These are phyloP conservation scores for Noccaea caerulescens DNA, from an alignment of 345 rosid genomes.

Conservation along the genomic window DNA sequence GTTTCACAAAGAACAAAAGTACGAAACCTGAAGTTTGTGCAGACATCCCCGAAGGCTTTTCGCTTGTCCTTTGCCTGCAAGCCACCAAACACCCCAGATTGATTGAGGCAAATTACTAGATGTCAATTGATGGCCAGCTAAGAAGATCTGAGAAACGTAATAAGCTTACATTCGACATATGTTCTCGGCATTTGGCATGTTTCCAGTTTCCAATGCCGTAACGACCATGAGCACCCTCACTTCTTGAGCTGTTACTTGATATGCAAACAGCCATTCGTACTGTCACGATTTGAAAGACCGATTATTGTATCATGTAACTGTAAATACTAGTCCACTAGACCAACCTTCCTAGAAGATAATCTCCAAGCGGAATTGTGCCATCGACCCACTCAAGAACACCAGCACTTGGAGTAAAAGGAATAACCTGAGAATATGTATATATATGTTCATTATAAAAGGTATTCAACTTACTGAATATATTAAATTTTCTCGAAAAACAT, in stretches of 20 bases:
- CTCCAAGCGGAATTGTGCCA: conserved; percentile 96
- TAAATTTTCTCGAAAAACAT: conserved; percentile 7
- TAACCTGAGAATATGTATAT: conserved; percentile 55
- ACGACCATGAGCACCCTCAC: conserved; percentile 91
- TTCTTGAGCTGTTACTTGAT: conserved; percentile 65
- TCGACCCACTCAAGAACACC: conserved; percentile 99
- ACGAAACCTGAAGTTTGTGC: conserved; percentile 83
- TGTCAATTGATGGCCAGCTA: conserved; percentile 30
- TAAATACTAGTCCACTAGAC: conserved; percentile 18
- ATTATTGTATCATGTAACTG: conserved; percentile 19
- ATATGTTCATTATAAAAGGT: conserved; percentile 1
- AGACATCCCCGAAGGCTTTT: conserved; percentile 78
- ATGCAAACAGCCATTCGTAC: conserved; percentile 13
- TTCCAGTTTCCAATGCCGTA: conserved; percentile 90
- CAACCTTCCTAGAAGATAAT: conserved; percentile 92
- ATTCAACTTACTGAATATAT: conserved; percentile 27
- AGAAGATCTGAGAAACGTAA: conserved; percentile 24
- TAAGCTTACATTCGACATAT: conserved; percentile 71
- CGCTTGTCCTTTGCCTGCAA: conserved; percentile 85
- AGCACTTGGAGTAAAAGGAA: conserved; percentile 98
- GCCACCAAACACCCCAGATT: conserved; percentile 21
- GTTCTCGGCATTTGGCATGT: conserved; percentile 77
- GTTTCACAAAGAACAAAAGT: conserved; percentile 41
- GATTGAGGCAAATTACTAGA: conserved; percentile 5
- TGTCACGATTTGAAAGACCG: conserved; percentile 15